phyloP scores from a whole-genome alignment of 768 basidiomycete genomes.

The Rhodocollybia butyracea region DNA sequence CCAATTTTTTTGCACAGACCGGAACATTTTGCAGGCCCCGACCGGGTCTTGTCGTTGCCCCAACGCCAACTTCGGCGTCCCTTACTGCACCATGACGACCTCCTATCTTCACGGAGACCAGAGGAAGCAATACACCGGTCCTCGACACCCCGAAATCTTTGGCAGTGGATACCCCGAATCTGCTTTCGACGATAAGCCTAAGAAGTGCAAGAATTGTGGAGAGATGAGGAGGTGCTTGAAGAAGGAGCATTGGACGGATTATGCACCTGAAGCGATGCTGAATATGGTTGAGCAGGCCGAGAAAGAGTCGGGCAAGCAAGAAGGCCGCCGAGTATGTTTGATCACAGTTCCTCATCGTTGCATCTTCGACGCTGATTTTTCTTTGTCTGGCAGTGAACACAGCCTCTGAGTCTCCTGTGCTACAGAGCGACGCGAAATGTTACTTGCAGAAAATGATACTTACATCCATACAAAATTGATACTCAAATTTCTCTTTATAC shows the following conservation, averaged over 20 bases:
- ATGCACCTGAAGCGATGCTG: too few relatives aligned
- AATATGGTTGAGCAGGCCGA: too few relatives aligned
- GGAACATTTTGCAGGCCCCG: background rate
- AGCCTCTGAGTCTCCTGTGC: too few relatives aligned
- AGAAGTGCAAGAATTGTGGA: background rate
- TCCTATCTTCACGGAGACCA: background rate
- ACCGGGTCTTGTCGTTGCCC: background rate
- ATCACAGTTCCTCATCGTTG: too few relatives aligned
- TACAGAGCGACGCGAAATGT: too few relatives aligned
- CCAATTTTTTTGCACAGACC: background rate
- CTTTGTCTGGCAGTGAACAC: too few relatives aligned
- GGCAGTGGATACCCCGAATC: background rate
- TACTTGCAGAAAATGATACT: too few relatives aligned
- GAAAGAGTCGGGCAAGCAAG: too few relatives aligned
- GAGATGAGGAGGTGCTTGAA: background rate
- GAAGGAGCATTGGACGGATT: background rate
- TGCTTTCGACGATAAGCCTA: background rate
- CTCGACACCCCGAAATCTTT: background rate
- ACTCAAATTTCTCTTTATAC: too few relatives aligned
- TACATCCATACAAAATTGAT: too few relatives aligned
- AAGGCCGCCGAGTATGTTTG: too few relatives aligned
- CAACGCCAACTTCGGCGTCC: background rate
- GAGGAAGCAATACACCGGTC: background rate
- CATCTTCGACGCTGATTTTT: too few relatives aligned
- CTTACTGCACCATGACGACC: background rate